Evolutionary conservation across 176 grass and related monocot genomes (phyloP).

Genomic region (Rhynchospora breviuscula): DNA sequence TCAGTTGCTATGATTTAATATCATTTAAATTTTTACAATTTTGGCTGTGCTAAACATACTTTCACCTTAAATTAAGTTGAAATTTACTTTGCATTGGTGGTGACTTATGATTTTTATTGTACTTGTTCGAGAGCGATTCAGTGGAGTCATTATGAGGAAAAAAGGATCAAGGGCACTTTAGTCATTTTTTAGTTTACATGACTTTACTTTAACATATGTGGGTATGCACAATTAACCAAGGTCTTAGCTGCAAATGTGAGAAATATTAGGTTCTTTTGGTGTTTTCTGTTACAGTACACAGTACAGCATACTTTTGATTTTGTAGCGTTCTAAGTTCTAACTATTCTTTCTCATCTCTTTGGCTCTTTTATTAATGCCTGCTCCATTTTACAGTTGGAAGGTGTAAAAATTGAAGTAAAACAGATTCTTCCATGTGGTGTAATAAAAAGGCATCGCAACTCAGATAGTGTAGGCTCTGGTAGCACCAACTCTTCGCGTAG

Average conservation of each 20-base stretch:
- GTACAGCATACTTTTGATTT: not conserved
- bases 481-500: constrained; percentile 82
- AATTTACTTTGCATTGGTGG: not conserved
- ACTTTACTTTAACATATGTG: not conserved
- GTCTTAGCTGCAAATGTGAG: not conserved
- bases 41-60: not conserved
- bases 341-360: not conserved
- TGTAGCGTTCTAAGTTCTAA: not conserved
- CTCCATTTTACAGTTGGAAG: constrained; percentile 64
- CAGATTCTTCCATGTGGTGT: constrained; percentile 83
- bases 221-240: not conserved
- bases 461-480: constrained; percentile 76
- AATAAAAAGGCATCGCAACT: constrained; percentile 71
- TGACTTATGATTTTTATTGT: not conserved
- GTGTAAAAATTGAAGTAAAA: constrained; percentile 65
- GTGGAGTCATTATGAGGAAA: not conserved
- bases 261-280: not conserved
- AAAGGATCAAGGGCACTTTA: not conserved
- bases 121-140: not conserved
- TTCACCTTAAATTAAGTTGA: not conserved
- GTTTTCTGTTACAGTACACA: not conserved
- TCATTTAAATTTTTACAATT: not conserved
- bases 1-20: not conserved
- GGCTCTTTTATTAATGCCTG: not conserved
- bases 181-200: not conserved